Evolutionary conservation across 176 grass and related monocot genomes (phyloP).

Genomic region (Alloteropsis semialata): DNA sequence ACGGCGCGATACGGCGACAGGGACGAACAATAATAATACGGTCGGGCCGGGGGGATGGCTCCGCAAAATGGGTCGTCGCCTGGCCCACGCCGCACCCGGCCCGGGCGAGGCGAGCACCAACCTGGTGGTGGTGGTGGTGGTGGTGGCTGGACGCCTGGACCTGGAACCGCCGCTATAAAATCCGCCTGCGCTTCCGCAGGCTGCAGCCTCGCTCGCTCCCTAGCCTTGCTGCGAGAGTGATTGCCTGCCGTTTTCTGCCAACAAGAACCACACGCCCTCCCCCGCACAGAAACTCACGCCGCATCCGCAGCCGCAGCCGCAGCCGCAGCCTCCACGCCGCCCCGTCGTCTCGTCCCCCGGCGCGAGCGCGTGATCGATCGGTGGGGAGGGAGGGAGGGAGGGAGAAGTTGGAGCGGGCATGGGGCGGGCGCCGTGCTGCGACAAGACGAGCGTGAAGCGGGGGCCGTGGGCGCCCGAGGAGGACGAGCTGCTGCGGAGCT

Average conservation of each 20-base stretch:
- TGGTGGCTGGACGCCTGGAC: too few species aligned
- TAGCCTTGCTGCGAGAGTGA: background rate
- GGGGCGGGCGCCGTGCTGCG: constrained; percentile 94
- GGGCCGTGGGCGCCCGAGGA: constrained; percentile 95
- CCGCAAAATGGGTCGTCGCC: constrained; percentile 18
- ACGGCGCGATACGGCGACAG: background rate
- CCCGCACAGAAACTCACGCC: background rate
- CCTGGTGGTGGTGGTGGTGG: background rate
- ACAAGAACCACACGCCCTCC: background rate
- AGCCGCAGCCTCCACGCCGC: too few species aligned
- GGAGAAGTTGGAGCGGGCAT: constrained; percentile 9
- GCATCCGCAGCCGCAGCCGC: background rate
- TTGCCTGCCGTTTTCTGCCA: background rate
- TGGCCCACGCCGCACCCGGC: background rate
- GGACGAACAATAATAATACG: background rate
- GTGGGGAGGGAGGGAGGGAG: background rate
- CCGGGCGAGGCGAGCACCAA: background rate
- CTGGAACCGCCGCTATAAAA: constrained; percentile 32
- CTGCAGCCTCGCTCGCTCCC: background rate
- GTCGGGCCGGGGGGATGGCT: constrained; percentile 1
- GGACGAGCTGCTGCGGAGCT: constrained; percentile 70
- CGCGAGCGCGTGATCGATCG: background rate
- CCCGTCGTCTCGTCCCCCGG: background rate
- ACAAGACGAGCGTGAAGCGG: constrained; percentile 83
- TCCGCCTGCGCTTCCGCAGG: background rate